phyloP scores from a whole-genome alignment of 225 moss, liverwort and hornwort species.

The Anthoceros angustus region DNA sequence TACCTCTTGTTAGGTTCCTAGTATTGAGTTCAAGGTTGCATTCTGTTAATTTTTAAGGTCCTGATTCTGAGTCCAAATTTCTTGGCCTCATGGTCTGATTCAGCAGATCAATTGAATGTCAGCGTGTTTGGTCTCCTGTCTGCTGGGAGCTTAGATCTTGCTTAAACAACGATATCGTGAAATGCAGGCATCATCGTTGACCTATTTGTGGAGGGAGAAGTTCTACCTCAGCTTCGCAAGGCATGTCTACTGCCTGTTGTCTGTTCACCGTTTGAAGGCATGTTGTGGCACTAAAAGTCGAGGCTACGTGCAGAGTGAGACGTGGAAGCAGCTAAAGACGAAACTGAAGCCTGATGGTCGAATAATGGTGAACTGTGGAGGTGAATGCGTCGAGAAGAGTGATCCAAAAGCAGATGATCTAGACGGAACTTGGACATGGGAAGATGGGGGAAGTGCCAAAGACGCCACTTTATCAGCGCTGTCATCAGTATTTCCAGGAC shows the following conservation, averaged over 20 bases:
- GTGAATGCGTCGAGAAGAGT: slow-evolving; percentile 45
- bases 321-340: slow-evolving; percentile 37
- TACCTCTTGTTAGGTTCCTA: slow-evolving; percentile 10
- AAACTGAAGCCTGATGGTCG: slow-evolving; percentile 54
- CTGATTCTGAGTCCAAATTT: too few relatives aligned
- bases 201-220: slow-evolving; percentile 49
- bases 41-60: not conserved
- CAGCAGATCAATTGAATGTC: too few relatives aligned
- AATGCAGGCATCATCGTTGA: slow-evolving; percentile 53
- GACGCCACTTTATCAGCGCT: slow-evolving; percentile 48
- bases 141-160: not conserved
- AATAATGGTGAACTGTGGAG: slow-evolving; percentile 76
- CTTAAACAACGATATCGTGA: not conserved
- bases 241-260: slow-evolving; percentile 15
- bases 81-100: not conserved
- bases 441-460: slow-evolving; percentile 51
- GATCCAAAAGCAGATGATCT: slow-evolving; percentile 29
- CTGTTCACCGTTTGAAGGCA: not conserved
- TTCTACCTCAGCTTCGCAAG: slow-evolving; percentile 41
- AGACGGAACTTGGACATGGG: slow-evolving; percentile 79
- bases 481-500: slow-evolving; percentile 32
- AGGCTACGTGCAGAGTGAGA: slow-evolving; percentile 24
- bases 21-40: not conserved
- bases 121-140: not conserved
- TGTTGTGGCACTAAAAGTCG: not conserved